These are phyloP conservation scores for Backusella mclennaniae DNA, from an alignment of 192 early-diverging fungal genomes.

Conservation along the genomic window DNA sequence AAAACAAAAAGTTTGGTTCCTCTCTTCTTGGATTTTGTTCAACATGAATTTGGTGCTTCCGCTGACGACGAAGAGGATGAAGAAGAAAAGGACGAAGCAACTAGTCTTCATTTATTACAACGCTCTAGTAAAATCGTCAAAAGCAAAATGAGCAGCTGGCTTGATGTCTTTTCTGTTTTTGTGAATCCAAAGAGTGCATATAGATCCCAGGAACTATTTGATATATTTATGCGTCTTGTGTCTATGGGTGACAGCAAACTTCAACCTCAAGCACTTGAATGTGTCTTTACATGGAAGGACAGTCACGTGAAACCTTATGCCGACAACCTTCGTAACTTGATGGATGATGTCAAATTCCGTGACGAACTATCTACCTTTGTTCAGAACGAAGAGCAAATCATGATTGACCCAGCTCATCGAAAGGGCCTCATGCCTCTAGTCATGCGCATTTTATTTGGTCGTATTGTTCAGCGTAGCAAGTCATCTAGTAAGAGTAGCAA, in stretches of 20 bases:
- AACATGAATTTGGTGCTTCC: slow-evolving; percentile 46
- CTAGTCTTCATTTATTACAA: slow-evolving; percentile 6
- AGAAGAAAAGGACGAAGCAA: slow-evolving; percentile 18
- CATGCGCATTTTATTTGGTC: slow-evolving; percentile 87
- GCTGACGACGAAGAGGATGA: slow-evolving; percentile 38
- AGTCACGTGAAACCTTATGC: slow-evolving; percentile 65
- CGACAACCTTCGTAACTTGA: slow-evolving; percentile 74
- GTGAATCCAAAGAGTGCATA: slow-evolving; percentile 57
- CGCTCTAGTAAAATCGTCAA: slow-evolving; percentile 18
- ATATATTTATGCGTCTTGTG: slow-evolving; percentile 72
- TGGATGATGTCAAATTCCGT: slow-evolving; percentile 89
- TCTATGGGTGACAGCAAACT: slow-evolving; percentile 76
- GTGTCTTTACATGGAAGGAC: slow-evolving; percentile 81
- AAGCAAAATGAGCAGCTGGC: slow-evolving; percentile 44
- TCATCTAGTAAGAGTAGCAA: slow-evolving; percentile 66
- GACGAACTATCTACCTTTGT: slow-evolving; percentile 82
- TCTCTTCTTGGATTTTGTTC: slow-evolving; percentile 63
- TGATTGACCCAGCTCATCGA: slow-evolving; percentile 66
- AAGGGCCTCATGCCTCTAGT: slow-evolving; percentile 72
- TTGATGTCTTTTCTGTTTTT: slow-evolving; percentile 67
- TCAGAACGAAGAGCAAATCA: slow-evolving; percentile 56
- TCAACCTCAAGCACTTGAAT: slow-evolving; percentile 81
- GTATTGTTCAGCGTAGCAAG: slow-evolving; percentile 81
- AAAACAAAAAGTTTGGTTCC: slow-evolving; percentile 59
- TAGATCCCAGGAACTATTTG: slow-evolving; percentile 52